A percentile compares a stretch with the other conserved stretches of the same genome.
phyloP scores from a whole-genome alignment of 805 yeast species.

The Saccharomyces jurei region DNA sequence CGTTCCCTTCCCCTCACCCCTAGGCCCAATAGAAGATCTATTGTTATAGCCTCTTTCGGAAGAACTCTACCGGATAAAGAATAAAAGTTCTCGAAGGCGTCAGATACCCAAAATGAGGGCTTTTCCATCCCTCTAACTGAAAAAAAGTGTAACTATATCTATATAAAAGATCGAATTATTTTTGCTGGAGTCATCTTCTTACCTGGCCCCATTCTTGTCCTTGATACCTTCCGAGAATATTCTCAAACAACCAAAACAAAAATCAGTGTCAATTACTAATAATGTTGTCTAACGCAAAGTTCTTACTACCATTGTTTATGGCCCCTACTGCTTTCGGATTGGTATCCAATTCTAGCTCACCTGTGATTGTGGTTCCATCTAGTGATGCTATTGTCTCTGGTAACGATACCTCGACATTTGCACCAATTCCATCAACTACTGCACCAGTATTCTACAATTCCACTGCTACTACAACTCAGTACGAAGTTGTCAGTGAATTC shows the following conservation, averaged over 20 bases:
- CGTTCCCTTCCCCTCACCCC: background rate
- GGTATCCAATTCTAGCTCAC: background rate
- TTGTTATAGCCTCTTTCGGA: background rate
- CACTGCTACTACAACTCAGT: conserved; percentile 7
- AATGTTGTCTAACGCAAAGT: background rate
- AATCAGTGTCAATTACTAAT: background rate
- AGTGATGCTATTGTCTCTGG: background rate
- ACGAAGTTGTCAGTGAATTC: conserved; percentile 52
- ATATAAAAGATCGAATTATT: background rate
- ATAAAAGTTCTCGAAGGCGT: background rate
- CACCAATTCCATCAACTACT: background rate
- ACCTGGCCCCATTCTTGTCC: background rate
- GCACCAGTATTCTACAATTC: background rate
- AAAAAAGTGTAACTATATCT: background rate
- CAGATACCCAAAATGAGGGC: background rate
- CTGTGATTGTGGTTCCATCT: background rate
- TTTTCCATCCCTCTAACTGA: background rate
- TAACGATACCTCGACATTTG: background rate
- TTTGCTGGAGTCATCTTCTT: background rate
- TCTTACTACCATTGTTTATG: background rate
- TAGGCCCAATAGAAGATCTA: background rate
- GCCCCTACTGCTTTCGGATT: background rate
- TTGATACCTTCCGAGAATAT: background rate
- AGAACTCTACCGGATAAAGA: background rate
- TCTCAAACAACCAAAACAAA: background rate